Percentiles rank a stretch among this genome's conserved stretches.
Conservation (phyloP, 495 filamentous ascomycete genomes). For the Trichocladium uniseriatum region DNA sequence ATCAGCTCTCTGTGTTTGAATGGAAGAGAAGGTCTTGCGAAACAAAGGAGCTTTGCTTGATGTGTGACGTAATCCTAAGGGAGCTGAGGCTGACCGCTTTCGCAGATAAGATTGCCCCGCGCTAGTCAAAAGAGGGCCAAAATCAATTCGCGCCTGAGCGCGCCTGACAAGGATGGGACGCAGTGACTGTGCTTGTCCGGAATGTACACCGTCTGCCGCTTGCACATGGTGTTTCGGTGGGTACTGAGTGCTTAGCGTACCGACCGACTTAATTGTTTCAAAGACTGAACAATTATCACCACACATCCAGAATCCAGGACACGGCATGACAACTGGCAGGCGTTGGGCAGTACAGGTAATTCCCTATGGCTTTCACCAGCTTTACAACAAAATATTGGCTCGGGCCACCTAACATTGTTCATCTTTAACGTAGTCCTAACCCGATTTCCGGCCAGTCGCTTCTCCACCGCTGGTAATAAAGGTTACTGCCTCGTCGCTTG, state of each 20-base stretch:
- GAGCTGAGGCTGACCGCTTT: no score
- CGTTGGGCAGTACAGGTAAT: background rate
- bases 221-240: background rate
- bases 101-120: slow-evolving; percentile 19
- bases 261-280: background rate
- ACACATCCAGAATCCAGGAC: background rate
- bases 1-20: no score
- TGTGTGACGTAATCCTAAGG: slow-evolving; percentile 10
- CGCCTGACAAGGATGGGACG: slow-evolving; percentile 13
- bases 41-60: background rate
- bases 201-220: no score
- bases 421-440: background rate
- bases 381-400: no score
- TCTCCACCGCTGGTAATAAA: background rate
- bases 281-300: background rate
- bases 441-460: background rate
- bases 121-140: slow-evolving; percentile 6
- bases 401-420: background rate
- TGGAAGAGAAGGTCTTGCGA: no score
- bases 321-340: slow-evolving; percentile 3
- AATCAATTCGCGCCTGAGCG: slow-evolving; percentile 22
- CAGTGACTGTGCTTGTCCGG: no score
- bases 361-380: no score
- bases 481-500: background rate
- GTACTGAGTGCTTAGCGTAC: background rate